Evolutionary conservation across 805 yeast genomes (phyloP).

Genomic region (Wickerhamomyces bisporus): DNA sequence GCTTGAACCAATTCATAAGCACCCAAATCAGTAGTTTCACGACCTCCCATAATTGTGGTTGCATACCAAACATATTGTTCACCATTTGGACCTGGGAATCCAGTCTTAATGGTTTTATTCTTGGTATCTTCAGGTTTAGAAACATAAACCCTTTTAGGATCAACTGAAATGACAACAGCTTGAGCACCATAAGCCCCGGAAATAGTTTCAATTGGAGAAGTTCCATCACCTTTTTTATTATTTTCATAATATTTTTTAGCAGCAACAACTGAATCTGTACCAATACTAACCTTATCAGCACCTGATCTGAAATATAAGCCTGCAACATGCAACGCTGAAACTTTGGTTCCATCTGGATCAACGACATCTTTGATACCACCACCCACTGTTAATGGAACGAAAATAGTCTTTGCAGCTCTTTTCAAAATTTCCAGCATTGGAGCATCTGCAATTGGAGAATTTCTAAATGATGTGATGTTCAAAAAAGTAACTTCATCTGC

Average conservation of each 20-base stretch:
- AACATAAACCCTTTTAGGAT: constrained; percentile 86
- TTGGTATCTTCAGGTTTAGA: constrained; percentile 50
- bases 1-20: constrained; percentile 87
- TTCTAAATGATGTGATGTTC: constrained; percentile 92
- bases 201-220: constrained; percentile 88
- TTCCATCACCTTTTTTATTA: constrained; percentile 59
- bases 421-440: constrained; percentile 93
- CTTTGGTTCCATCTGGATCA: constrained; percentile 75
- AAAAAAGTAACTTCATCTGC: constrained; percentile 96
- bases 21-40: constrained; percentile 84
- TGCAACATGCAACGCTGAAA: constrained; percentile 89
- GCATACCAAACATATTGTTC: constrained; percentile 90
- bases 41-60: constrained; percentile 95
- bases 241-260: constrained; percentile 74
- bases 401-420: constrained; percentile 79
- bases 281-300: constrained; percentile 96
- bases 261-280: constrained; percentile 93
- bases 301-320: constrained; percentile 90
- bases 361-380: constrained; percentile 93
- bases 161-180: constrained; percentile 98
- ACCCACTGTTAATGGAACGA: constrained; percentile 97
- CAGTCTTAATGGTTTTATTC: constrained; percentile 61
- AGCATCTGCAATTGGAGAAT: constrained; percentile 86
- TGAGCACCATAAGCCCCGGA: constrained; percentile 91
- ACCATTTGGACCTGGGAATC: constrained; percentile 77